A percentile compares a stretch with the other conserved stretches of the same genome.
phyloP scores from a whole-genome alignment of 148 eudicot species.

The Vaccinium vitisidaea region DNA sequence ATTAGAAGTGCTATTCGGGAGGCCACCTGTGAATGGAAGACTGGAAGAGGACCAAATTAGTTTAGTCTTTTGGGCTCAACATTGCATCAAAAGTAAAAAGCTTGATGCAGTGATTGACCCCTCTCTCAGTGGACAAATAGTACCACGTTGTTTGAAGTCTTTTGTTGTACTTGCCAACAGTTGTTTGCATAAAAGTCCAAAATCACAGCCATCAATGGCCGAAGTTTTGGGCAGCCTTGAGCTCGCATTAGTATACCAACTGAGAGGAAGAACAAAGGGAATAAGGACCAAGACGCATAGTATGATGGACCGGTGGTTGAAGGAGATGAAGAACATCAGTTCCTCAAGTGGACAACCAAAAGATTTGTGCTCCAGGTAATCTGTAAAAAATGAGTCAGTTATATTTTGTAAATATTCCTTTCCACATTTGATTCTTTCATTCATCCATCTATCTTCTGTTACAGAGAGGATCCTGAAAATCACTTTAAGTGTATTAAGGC shows the following conservation, averaged over 20 bases:
- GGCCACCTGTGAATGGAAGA: not conserved
- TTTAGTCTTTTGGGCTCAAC: not conserved
- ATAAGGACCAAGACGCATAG: not conserved
- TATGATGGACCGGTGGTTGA: not conserved
- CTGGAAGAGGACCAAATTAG: not conserved
- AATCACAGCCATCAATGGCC: not conserved
- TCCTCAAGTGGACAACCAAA: not conserved
- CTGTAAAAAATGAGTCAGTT: not conserved
- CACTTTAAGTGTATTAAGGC: slow-evolving; percentile 72
- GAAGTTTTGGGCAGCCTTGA: not conserved
- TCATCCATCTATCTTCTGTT: not conserved
- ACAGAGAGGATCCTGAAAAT: not conserved
- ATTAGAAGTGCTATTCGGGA: not conserved
- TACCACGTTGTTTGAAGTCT: not conserved
- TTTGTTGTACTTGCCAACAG: not conserved
- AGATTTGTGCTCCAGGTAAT: not conserved
- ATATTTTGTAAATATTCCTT: not conserved
- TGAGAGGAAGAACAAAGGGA: not conserved
- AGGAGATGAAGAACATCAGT: not conserved
- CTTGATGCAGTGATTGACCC: not conserved
- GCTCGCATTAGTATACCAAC: not conserved
- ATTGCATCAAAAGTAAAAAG: not conserved
- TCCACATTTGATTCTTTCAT: not conserved
- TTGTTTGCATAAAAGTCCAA: not conserved
- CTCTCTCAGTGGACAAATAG: not conserved